Conservation (phyloP, 1,284 basidiomycete species). For the Irpex sp. region DNA sequence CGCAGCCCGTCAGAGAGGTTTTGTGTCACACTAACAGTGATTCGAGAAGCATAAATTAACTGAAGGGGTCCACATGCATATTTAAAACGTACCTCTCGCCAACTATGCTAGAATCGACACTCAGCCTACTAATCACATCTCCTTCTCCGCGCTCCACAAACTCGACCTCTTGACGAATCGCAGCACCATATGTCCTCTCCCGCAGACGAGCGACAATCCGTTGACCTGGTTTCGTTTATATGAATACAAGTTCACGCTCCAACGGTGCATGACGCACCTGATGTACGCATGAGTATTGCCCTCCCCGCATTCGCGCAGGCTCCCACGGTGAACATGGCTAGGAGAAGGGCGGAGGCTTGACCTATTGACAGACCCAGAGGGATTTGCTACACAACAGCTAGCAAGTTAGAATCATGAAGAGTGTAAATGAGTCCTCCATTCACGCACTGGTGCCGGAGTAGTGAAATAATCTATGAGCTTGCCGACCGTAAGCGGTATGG, state of each 20-base stretch:
- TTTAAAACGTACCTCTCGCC: conserved; percentile 74
- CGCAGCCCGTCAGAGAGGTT: conserved; percentile 91
- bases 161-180: conserved; percentile 87
- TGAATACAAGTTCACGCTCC: background rate
- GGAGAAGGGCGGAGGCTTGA: conserved; percentile 75
- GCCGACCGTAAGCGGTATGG: conserved; percentile 87
- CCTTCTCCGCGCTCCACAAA: conserved; percentile 92
- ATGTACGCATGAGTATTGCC: conserved; percentile 86
- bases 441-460: conserved; percentile 59
- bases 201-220: conserved; percentile 90
- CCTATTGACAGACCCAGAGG: conserved; percentile 76
- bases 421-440: conserved; percentile 3
- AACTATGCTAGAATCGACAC: conserved; percentile 90
- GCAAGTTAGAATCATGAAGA: conserved; percentile 13
- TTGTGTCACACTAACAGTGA: conserved; percentile 68
- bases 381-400: conserved; percentile 49
- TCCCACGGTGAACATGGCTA: conserved; percentile 83
- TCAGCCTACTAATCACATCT: conserved; percentile 90
- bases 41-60: background rate
- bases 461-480: conserved; percentile 93
- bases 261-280: conserved; percentile 38
- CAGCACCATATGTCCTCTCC: conserved; percentile 77
- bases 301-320: conserved; percentile 87
- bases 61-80: background rate
- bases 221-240: conserved; percentile 56